phyloP scores from a whole-genome alignment of 768 basidiomycete species.

The Podaxis pistillaris region DNA sequence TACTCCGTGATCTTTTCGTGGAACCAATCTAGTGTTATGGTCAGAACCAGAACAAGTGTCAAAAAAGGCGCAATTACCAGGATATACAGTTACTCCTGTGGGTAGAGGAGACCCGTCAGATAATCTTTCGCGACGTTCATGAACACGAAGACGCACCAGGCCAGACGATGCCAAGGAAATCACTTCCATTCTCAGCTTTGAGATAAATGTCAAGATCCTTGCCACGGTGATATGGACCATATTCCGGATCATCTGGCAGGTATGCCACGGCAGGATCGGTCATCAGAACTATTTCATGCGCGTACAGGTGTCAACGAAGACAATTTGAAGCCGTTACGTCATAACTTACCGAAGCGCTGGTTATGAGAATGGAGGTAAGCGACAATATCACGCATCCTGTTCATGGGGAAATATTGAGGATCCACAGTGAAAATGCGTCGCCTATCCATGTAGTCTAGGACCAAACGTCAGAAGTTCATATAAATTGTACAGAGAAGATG shows the following conservation, averaged over 20 bases:
- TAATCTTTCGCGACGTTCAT: slow-evolving; percentile 51
- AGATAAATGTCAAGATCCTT: slow-evolving; percentile 39
- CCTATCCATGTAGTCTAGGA: slow-evolving; percentile 63
- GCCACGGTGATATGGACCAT: slow-evolving; percentile 56
- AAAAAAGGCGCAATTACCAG: not conserved
- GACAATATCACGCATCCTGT: slow-evolving; percentile 63
- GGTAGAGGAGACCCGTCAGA: not conserved
- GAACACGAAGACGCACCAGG: not conserved
- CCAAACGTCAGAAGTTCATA: not conserved
- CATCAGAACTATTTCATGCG: slow-evolving; percentile 52
- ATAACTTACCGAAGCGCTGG: slow-evolving; percentile 52
- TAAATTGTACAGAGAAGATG: not conserved
- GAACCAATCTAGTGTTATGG: slow-evolving; percentile 51
- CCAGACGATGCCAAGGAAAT: not conserved
- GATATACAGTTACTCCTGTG: slow-evolving; percentile 12
- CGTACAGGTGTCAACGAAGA: not conserved
- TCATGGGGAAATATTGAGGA: slow-evolving; percentile 62
- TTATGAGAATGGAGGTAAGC: slow-evolving; percentile 55
- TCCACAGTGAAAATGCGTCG: slow-evolving; percentile 69
- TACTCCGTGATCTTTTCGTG: slow-evolving; percentile 49
- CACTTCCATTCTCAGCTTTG: not conserved
- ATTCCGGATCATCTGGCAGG: slow-evolving; percentile 39
- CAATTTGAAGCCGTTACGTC: not conserved
- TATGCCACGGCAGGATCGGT: slow-evolving; percentile 66
- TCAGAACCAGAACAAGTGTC: not conserved